Conservation (phyloP, 306 rosid species). For the Malus sieversii region DNA sequence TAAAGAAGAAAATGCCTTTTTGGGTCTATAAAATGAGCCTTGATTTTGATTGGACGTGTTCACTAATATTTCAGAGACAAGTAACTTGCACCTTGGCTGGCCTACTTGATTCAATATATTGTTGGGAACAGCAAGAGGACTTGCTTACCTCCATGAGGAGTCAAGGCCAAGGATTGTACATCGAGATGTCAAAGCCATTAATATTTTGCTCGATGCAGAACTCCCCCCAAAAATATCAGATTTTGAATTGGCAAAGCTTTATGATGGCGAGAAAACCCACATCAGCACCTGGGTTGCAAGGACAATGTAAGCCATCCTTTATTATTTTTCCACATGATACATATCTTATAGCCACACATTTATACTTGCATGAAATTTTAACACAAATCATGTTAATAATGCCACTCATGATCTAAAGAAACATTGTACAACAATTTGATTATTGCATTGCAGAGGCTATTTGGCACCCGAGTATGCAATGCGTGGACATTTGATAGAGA, state of each 20-base stretch:
- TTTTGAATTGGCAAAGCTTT: constrained; percentile 34
- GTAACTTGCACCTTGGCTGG: constrained; percentile 14
- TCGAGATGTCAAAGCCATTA: constrained; percentile 32
- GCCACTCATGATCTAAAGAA: neutral
- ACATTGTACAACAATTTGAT: neutral
- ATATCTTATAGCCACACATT: no score
- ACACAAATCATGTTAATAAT: neutral
- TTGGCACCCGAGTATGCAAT: constrained; percentile 19
- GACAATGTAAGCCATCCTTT: constrained; percentile 13
- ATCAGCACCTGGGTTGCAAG: constrained; percentile 30
- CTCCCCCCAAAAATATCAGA: constrained; percentile 21
- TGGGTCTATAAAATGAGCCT: no score
- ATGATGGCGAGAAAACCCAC: constrained; percentile 24
- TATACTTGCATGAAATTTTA: no score
- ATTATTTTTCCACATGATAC: no score
- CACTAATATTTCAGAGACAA: constrained; percentile 4
- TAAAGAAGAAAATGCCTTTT: no score
- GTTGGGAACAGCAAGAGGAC: constrained; percentile 26
- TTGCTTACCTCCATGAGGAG: constrained; percentile 32
- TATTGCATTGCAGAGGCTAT: constrained; percentile 19
- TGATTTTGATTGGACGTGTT: neutral
- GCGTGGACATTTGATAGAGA: constrained; percentile 12
- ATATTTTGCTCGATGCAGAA: constrained; percentile 22
- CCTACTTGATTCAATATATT: constrained; percentile 20
- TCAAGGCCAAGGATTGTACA: constrained; percentile 26